Base-by-base conservation (phyloP, 2,329 filamentous ascomycete genomes). In the Metarhizium humberi region DNA sequence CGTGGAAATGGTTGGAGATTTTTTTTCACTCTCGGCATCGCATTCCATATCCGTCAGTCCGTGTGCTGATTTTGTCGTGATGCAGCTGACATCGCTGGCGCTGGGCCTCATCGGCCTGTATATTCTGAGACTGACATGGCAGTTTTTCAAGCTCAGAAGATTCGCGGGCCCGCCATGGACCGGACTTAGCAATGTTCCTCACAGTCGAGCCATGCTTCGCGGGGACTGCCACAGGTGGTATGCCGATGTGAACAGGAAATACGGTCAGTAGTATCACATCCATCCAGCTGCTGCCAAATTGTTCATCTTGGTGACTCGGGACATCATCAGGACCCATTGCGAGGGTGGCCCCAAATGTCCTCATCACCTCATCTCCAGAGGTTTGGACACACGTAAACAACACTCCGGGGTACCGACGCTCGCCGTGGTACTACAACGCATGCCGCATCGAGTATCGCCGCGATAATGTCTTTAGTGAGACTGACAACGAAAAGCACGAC, bases 401-500 rank as follows among this genome's bases (percentile, higher is more conserved):
- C 51, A 69, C 71, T 4, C 69, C 70, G 2, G 68, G 67, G 3
- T 78, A 77, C 50, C 72, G 64, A 50, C 67, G 72, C 13, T 69
- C 68, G 3, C 63, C 67, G 18, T 78, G 74, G 73, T 78, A 69
- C 55, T 73, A 72, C 25, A 72, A 76, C 43, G 71, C 72, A 3
- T 69, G 73, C 46, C 73, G 75, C 3, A 69, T 80, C 30, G 75
- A 82, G 56, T 72, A 76, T 4, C 72, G 73, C 0, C 67, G 70
- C 4, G 76, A 82, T 60, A 81, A 78, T 54, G 69, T 82, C 38
- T 81, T 84, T 56, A 76, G 72, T 2, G 71, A 78, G 59, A 73
- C 73, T 4, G 70, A 81, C 56, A 76, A 75, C 46, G 70, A 69
- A 5, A 71, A 72, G 46, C 80, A 84, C 58, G 66, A 71, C 2